Base-by-base conservation (phyloP, 2,329 filamentous ascomycete species). In the Alternaria atra region DNA sequence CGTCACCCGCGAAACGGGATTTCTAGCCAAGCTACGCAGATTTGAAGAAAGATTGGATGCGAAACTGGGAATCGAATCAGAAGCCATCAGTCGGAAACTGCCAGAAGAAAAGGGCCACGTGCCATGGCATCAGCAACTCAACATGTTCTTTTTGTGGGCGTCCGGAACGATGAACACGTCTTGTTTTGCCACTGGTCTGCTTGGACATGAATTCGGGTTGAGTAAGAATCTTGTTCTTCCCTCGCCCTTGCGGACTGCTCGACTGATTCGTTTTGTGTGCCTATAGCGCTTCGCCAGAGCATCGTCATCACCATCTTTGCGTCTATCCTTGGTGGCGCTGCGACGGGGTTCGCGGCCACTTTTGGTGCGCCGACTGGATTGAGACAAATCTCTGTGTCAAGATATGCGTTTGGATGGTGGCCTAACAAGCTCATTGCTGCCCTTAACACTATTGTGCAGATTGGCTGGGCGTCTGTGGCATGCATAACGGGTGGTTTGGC, bases 401-500 rank as follows among this genome's bases (percentile, higher is more conserved):
- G 82, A 51, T 83, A 82, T 65, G 81, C 80, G n/a, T 82, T 84
- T 59, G 82, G 82, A n/a, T 84, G 82, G 78, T 84, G 78, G 61
- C 82, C 82, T 15, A 82, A 82, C 53, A 84, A 84, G 64, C 70
- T 84, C 55, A 79, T 82, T 55, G 82, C 81, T 5, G 69, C 80
- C 2, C 78, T 84, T 44, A 84, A 84, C 48, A 80, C 81, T 29
- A 73, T 84, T 30, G 78, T 83, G 48, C 81, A 83, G 63, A 74
- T 82, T 27, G 80, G 80, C 4, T 82, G 77, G 77, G 75, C 73
- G 25, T 76, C 78, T 7, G 79, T 80, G 10, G 79, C 78, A 6
- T 81, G 78, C 51, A 80, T 82, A 47, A 80, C 80, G 12, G 80
- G 79, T 37, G 80, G 80, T 27, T 71, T 81, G 3, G 79, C 80